These are phyloP conservation scores for Melastoma candidum DNA, from an alignment of 441 rosid species.

Conservation along the genomic window DNA sequence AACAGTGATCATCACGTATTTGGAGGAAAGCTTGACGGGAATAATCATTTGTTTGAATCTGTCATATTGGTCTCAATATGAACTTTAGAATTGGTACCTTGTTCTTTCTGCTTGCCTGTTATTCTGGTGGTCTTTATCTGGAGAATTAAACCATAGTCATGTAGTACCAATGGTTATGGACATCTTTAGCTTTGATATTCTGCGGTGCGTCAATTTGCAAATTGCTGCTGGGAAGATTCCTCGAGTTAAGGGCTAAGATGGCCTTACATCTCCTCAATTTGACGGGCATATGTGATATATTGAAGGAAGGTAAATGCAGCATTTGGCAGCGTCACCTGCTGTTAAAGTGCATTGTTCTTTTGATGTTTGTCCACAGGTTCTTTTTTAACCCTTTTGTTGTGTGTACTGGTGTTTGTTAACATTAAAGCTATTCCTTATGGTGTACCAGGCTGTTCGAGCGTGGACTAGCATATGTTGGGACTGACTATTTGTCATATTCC, in stretches of 20 bases:
- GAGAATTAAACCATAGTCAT: constrained; percentile 25
- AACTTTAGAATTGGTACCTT: constrained; percentile 22
- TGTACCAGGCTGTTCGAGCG: constrained; percentile 86
- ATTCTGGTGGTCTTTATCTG: constrained; percentile 16
- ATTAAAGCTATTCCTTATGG: constrained; percentile 13
- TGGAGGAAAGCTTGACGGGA: constrained; percentile 16
- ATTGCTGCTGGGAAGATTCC: constrained; percentile 93
- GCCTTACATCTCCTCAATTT: constrained; percentile 78
- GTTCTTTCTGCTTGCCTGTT: constrained; percentile 19
- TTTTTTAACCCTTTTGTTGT: constrained; percentile 21
- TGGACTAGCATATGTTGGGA: constrained; percentile 80
- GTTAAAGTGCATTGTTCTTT: constrained; percentile 70
- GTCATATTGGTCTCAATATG: constrained; percentile 21
- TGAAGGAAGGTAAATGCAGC: constrained; percentile 92
- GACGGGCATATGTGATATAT: constrained; percentile 67
- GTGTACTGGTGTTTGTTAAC: constrained; percentile 11
- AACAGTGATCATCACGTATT: constrained; percentile 53
- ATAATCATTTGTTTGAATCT: constrained; percentile 44
- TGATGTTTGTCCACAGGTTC: constrained; percentile 27
- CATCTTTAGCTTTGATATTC: constrained; percentile 45
- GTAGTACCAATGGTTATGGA: constrained; percentile 32
- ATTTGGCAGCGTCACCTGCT: constrained; percentile 57
- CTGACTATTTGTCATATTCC: constrained; percentile 73
- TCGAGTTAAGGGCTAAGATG: constrained; percentile 82
- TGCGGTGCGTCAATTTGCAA: constrained; percentile 75